A percentile compares a stretch with the other conserved stretches of the same genome.
These are phyloP conservation scores for Annulohypoxylon nitens DNA, from an alignment of 495 filamentous ascomycete genomes.

Conservation along the genomic window DNA sequence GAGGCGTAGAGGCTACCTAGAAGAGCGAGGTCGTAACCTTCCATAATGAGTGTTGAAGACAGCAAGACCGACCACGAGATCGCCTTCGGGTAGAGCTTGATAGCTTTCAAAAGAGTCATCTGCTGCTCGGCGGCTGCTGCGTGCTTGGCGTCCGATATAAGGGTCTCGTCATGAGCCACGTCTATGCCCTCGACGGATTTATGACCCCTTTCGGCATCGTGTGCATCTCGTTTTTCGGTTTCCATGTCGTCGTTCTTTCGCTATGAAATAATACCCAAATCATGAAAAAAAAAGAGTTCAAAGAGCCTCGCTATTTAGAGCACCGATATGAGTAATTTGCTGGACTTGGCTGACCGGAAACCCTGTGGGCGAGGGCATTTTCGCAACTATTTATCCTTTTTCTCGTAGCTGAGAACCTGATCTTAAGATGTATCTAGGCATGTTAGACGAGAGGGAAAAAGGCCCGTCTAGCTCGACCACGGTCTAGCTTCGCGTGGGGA, in stretches of 20 bases:
- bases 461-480: constrained; percentile 1
- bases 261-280: neutral
- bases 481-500: constrained; percentile 40
- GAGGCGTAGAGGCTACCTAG: constrained; percentile 54
- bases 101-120: constrained; percentile 56
- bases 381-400: constrained; percentile 30
- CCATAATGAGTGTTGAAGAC: constrained; percentile 67
- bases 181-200: constrained; percentile 22
- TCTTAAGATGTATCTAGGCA: neutral
- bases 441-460: neutral
- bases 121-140: constrained; percentile 54
- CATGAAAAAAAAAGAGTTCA: neutral
- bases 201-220: constrained; percentile 15
- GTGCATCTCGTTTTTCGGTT: constrained; percentile 20
- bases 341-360: neutral
- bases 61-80: constrained; percentile 65
- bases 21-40: constrained; percentile 66
- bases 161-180: constrained; percentile 25
- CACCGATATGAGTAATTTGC: neutral
- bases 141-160: constrained; percentile 49
- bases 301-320: neutral
- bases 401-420: neutral
- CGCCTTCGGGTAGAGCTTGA: constrained; percentile 61
- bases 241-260: constrained; percentile 25
- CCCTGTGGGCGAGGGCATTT: constrained; percentile 2